These are phyloP conservation scores for Lunasporangiospora selenospora DNA, from an alignment of 192 early-diverging fungal genomes.

Conservation along the genomic window DNA sequence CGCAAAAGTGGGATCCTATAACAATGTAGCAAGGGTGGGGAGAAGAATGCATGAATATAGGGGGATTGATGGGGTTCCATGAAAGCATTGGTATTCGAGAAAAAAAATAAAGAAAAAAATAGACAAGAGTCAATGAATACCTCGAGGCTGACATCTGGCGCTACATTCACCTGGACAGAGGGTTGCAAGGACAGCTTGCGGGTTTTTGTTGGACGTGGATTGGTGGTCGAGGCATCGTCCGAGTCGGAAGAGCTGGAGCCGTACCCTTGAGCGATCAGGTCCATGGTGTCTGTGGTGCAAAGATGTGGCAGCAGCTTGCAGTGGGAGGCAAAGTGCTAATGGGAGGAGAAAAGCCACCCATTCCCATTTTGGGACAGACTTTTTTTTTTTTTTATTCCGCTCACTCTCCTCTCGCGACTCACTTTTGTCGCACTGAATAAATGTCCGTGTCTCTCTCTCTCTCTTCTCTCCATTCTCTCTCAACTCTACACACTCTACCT, in stretches of 20 bases:
- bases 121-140: too few species aligned
- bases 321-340: not conserved
- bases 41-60: not conserved
- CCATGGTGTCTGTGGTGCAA: constrained; percentile 11
- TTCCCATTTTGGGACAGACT: too few species aligned
- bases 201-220: constrained; percentile 27
- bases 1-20: constrained; percentile 46
- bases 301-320: not conserved
- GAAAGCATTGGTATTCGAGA: not conserved
- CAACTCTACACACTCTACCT: not conserved
- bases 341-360: not conserved
- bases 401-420: not conserved
- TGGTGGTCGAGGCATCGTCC: constrained; percentile 29
- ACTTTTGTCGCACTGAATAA: not conserved
- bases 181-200: constrained; percentile 12
- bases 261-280: constrained; percentile 46
- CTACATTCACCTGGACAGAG: constrained; percentile 46
- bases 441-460: not conserved
- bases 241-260: constrained; percentile 40
- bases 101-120: constrained; percentile 2
- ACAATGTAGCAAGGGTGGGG: not conserved
- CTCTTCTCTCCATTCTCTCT: not conserved
- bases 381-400: not conserved
- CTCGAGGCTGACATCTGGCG: constrained; percentile 61
- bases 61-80: not conserved